phyloP scores from a whole-genome alignment of 805 yeast genomes.

The Hanseniaspora mollemarum region DNA sequence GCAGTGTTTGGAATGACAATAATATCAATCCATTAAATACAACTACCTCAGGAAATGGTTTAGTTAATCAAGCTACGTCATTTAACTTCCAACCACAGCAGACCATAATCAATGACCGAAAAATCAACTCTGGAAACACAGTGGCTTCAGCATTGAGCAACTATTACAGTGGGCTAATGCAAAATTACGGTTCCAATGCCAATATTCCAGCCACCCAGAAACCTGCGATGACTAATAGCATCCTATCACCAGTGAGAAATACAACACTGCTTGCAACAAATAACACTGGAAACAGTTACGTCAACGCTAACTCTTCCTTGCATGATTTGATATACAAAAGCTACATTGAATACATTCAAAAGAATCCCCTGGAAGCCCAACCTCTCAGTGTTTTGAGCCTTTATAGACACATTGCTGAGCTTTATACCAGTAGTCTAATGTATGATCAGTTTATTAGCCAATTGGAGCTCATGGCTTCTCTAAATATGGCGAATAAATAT shows the following conservation, averaged over 20 bases:
- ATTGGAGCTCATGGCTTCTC: not conserved
- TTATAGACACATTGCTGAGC: not conserved
- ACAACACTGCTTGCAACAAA: too few relatives aligned
- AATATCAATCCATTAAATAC: not conserved
- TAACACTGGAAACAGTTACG: not conserved
- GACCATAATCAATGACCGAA: not conserved
- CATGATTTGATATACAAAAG: not conserved
- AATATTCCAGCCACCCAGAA: not conserved
- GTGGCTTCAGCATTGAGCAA: not conserved
- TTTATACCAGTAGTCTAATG: too few relatives aligned
- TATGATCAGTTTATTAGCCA: not conserved
- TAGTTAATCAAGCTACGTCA: not conserved
- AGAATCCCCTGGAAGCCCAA: not conserved
- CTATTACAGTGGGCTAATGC: constrained; percentile 2
- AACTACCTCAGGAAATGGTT: not conserved
- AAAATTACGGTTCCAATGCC: not conserved
- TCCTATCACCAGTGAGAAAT: not conserved
- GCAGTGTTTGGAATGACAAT: not conserved
- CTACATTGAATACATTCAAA: not conserved
- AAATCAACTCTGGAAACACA: not conserved
- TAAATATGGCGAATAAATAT: not conserved
- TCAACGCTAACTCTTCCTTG: not conserved
- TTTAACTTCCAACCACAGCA: not conserved
- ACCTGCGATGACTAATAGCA: not conserved
- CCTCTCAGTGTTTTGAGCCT: not conserved